Evolutionary conservation across 2,329 filamentous ascomycete genomes (phyloP).

Genomic region (Tetracladium maxilliforme): DNA sequence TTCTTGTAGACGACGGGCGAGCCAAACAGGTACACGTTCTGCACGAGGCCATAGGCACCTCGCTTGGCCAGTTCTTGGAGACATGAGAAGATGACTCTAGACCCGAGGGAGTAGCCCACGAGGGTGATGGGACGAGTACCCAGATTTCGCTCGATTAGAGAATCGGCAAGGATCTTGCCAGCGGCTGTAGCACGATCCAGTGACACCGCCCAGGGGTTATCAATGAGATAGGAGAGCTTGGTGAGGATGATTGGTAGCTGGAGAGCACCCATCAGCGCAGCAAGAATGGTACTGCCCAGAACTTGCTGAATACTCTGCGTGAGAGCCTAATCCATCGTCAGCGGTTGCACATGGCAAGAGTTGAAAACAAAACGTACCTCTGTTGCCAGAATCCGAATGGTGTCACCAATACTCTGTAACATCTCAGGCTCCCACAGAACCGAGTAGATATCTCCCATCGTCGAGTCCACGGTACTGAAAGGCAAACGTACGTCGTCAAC

Average conservation of each 20-base stretch:
- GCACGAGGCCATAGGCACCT: conserved; percentile 73
- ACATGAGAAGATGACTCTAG: conserved; percentile 84
- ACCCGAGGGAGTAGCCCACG: conserved; percentile 86
- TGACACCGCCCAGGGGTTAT: conserved; percentile 98
- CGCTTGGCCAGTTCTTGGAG: conserved; percentile 73
- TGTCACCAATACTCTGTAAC: conserved; percentile 94
- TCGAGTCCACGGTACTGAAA: conserved; percentile 88
- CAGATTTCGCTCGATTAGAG: conserved; percentile 78
- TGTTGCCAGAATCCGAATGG: conserved; percentile 94
- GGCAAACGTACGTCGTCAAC: conserved; percentile 91
- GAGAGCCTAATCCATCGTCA: conserved; percentile 50
- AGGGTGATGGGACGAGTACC: conserved; percentile 85
- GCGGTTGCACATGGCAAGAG: conserved; percentile 3
- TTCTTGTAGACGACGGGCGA: conserved; percentile 82
- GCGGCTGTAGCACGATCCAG: conserved; percentile 78
- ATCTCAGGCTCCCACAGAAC: conserved; percentile 97
- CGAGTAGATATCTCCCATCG: conserved; percentile 98
- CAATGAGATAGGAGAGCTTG: conserved; percentile 89
- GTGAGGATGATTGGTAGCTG: conserved; percentile 86
- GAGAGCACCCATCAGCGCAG: conserved; percentile 81
- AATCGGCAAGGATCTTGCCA: conserved; percentile 87
- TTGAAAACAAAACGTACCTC: conserved; percentile 47
- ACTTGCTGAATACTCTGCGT: conserved; percentile 95
- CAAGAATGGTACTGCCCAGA: conserved; percentile 75
- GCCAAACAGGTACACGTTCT: conserved; percentile 93